Evolutionary conservation across 352 stramenopile genomes (phyloP), one percentile per base, ranked within the genome.

Genomic region (Phytopythium ostracodes): DNA sequence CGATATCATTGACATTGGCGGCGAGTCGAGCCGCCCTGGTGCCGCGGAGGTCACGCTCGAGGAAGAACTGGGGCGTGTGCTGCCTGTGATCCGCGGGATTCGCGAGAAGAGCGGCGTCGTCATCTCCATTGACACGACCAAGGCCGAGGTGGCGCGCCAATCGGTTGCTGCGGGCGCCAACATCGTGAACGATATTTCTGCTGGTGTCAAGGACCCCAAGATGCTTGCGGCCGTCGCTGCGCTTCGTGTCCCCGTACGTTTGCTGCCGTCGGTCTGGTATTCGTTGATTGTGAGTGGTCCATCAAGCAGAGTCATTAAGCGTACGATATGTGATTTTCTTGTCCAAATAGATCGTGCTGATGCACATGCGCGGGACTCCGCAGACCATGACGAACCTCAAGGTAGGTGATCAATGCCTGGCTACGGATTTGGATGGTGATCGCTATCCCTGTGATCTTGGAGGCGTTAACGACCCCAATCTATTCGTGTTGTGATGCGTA

Each of bases 21-120:
- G 97, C n/a, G 97, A 99, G 78, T 99, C 96, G 1, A 99, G 94
- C 59, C 84, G 96, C n/a, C 98, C 98, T n/a, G 94, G 94, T n/a
- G 97, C 97, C 0, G 71, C 81, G 12, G 62, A 87, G 17, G 84
- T 99, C 43, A 72, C 72, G 0, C 60, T 94, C 11, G 82, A 98
- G 15, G 84, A 98, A 56, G 96, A 99, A 67, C 72, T 99, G 2
- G 56, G 65, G 15, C 82, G 98, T 6, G 82, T 94, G 8, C 60
- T 99, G n/a, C 96, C 97, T 1, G 89, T 99, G 20, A 98, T 99
- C 65, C 56, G 81, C 58, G 79, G 68, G 6, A 92, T 99, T 60
- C 87, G 94, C 14, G 76, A 72, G 15, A 65, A 75, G 27, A 88
- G 76, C 56, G 52, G 70, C 17, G 72, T 98, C 46, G 70, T 86